Evolutionary conservation across 2,329 filamentous ascomycete species (phyloP).

Genomic region (Fusarium heterosporum): DNA sequence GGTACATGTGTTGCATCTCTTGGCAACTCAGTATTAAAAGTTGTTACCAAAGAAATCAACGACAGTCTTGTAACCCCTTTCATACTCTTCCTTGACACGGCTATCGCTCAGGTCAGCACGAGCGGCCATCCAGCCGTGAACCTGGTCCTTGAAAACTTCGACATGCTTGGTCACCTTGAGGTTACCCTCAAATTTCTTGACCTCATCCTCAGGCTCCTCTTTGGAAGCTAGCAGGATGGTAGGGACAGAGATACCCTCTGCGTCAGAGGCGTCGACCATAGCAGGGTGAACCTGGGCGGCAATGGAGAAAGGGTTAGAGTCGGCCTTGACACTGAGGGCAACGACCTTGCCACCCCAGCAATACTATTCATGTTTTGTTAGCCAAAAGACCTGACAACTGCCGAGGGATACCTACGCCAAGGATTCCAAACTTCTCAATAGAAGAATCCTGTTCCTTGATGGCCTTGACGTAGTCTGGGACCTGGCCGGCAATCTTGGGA

Average conservation of each 20-base stretch:
- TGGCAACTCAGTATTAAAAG: conserved; percentile 46
- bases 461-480: conserved; percentile 67
- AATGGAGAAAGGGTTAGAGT: conserved; percentile 66
- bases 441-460: conserved; percentile 63
- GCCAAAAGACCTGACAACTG: not conserved
- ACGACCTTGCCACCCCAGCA: conserved; percentile 81
- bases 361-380: conserved; percentile 53
- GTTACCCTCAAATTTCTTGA: conserved; percentile 66
- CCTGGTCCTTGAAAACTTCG: conserved; percentile 74
- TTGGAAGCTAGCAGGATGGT: conserved; percentile 72
- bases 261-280: conserved; percentile 73
- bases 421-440: conserved; percentile 69
- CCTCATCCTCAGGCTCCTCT: conserved; percentile 68
- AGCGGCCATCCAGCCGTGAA: conserved; percentile 81
- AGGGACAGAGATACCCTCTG: conserved; percentile 69
- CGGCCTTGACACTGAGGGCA: conserved; percentile 61
- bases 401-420: conserved; percentile 62
- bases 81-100: conserved; percentile 70
- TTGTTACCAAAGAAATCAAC: conserved; percentile 69
- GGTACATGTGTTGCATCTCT: conserved; percentile 13
- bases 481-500: conserved; percentile 59
- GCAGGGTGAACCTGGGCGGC: conserved; percentile 68
- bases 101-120: conserved; percentile 68
- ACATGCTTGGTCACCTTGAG: conserved; percentile 69
- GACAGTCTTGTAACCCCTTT: conserved; percentile 70